Conservation (phyloP, 106 monocot species). For the Narthecium ossifragum region DNA sequence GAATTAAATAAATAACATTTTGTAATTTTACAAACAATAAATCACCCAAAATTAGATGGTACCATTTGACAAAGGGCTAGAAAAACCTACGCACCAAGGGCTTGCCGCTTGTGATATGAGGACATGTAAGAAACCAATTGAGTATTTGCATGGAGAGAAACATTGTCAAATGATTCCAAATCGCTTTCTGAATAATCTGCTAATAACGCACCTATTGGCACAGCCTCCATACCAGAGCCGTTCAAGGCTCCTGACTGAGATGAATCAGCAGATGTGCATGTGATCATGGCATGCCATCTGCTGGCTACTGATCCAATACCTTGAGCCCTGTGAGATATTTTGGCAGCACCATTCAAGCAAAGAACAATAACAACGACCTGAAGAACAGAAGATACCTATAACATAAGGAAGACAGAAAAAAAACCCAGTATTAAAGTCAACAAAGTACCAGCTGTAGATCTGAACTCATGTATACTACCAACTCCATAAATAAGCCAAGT, state of each 20-base stretch:
- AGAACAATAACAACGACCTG: conserved; percentile 70
- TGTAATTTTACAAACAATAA: neutral
- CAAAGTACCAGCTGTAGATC: neutral
- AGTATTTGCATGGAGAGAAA: conserved; percentile 21
- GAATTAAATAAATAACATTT: neutral
- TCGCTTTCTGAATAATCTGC: conserved; percentile 65
- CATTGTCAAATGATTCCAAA: conserved; percentile 63
- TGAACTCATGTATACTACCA: neutral
- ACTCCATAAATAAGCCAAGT: neutral
- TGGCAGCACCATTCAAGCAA: conserved; percentile 75
- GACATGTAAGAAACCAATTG: conserved; percentile 42
- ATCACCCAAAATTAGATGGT: neutral
- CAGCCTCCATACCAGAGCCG: conserved; percentile 23
- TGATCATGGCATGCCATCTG: conserved; percentile 68
- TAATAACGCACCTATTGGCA: conserved; percentile 15
- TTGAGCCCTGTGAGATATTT: conserved; percentile 88
- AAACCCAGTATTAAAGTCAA: neutral
- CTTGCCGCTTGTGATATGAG: conserved; percentile 72
- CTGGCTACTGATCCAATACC: conserved; percentile 65
- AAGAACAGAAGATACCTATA: conserved; percentile 67
- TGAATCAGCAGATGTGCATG: conserved; percentile 41
- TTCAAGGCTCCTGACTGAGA: conserved; percentile 24
- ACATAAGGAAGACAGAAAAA: conserved; percentile 4
- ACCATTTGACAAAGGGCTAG: neutral
- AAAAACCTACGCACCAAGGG: conserved; percentile 56